These are phyloP conservation scores for Lactarius evosmus DNA, from an alignment of 768 basidiomycete genomes.

Conservation along the genomic window DNA sequence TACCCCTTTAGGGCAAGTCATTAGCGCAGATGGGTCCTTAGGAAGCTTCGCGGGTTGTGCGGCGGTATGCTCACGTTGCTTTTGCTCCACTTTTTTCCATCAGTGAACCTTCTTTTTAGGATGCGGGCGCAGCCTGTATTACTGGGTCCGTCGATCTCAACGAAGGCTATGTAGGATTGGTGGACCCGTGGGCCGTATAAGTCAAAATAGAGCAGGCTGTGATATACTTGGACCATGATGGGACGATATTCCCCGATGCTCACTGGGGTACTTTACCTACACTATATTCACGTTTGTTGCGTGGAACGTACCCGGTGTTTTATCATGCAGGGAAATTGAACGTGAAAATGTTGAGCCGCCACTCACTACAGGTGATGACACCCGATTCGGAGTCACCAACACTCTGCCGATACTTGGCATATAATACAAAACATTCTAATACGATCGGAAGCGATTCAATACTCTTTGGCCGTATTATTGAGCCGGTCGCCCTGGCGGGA, in stretches of 20 bases:
- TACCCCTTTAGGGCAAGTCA: conserved; percentile 9
- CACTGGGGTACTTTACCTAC: too few species aligned
- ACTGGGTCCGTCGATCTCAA: conserved; percentile 4
- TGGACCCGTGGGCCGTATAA: background rate
- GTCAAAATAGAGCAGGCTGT: background rate
- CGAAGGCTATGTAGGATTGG: background rate
- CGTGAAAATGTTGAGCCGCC: too few species aligned
- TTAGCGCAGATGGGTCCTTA: background rate
- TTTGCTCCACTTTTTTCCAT: background rate
- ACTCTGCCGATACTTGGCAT: background rate
- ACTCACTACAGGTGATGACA: background rate
- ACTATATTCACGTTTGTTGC: too few species aligned
- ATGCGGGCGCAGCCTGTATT: conserved; percentile 18
- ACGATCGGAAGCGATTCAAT: background rate
- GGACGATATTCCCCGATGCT: background rate
- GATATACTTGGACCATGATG: background rate
- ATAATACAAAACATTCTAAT: background rate
- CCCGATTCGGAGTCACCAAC: background rate
- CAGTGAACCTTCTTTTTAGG: background rate
- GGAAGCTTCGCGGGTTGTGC: conserved; percentile 22
- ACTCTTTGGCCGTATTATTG: conserved; percentile 55
- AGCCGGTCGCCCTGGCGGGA: conserved; percentile 71
- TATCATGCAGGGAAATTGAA: background rate
- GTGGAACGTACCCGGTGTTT: background rate
- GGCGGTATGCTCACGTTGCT: background rate